These are phyloP conservation scores for Fremontodendron californicum DNA, from an alignment of 345 rosid genomes.

Conservation along the genomic window DNA sequence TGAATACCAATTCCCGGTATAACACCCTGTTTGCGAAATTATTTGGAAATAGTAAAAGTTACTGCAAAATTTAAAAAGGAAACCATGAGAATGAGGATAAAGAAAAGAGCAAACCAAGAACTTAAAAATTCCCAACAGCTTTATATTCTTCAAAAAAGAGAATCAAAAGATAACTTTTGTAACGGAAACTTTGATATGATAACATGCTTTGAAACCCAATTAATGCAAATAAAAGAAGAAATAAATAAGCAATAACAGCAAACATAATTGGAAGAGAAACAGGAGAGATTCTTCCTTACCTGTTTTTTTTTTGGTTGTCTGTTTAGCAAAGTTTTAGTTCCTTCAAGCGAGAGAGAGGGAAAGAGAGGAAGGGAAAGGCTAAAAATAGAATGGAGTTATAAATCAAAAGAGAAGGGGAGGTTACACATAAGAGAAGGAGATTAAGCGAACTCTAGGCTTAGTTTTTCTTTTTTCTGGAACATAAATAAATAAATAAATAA, in stretches of 20 bases:
- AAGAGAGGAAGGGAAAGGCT: constrained; percentile 15
- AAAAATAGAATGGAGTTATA: constrained; percentile 30
- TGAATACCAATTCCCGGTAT: not conserved
- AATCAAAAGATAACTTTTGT: constrained; percentile 9
- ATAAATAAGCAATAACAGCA: constrained; percentile 5
- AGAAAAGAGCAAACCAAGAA: constrained; percentile 15
- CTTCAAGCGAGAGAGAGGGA: constrained; percentile 9
- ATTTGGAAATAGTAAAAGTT: not conserved
- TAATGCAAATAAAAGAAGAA: not conserved
- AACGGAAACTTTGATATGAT: constrained; percentile 1
- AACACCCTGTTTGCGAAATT: constrained; percentile 16
- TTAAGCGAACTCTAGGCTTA: not conserved
- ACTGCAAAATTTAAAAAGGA: not conserved
- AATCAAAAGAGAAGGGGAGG: constrained; percentile 16
- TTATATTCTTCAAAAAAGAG: constrained; percentile 5
- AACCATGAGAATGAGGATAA: not conserved
- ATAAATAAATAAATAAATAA: too few species aligned
- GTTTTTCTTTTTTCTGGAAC: not conserved
- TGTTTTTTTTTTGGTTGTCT: not conserved
- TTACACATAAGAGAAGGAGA: constrained; percentile 25
- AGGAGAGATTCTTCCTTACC: constrained; percentile 4
- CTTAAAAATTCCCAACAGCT: constrained; percentile 10
- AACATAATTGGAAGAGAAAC: not conserved
- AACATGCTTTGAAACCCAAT: constrained; percentile 8
- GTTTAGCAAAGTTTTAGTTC: constrained; percentile 1